Evolutionary conservation across 202 grass and related monocot species (phyloP), one percentile per base, ranked within the genome.

Genomic region (Alloteropsis angusta): DNA sequence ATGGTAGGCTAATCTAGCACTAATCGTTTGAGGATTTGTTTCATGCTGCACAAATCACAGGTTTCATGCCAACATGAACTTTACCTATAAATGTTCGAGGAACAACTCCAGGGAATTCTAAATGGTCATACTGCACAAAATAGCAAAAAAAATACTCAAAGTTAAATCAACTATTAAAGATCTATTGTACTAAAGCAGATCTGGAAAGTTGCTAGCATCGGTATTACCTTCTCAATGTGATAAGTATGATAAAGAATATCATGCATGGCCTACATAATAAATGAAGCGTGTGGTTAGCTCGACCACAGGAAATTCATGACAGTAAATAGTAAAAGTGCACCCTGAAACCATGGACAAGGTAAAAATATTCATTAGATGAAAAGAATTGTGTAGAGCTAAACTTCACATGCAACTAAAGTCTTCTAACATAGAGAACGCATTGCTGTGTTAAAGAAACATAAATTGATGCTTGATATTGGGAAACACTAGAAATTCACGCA

Each of bases 51-150:
- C 23, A 64, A 34, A 80, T 76, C 13, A 85, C 38, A 12, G 25
- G 28, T 75, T 55, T 39, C 57, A 85, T 72, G 75, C 22, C 48
- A 71, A 48, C n/a, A 55, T 64, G 68, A 67, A 37, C 54, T 62
- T 93, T 88, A 99, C 96, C 96, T 79, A 96, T 87, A 88, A 99
- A 99, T 71, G 96, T 93, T 63, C 92, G 90, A 89, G 96, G 96
- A 50, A 99, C 90, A 80, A 93, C 92, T 61, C 96, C 96, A 71
- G 90, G 88, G 89, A 95, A 96, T 53, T 96, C 90, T 76, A 99
- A 89, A 86, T 99, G 90, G 56, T 99, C 92, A 38, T 99, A 93
- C 90, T 96, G 84, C 65, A 78, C 23, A 44, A 86, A 78, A 75
- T 30, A n/a, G n/a, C 45, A 4, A 6, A 7, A 6, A 7, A n/a